Base-by-base conservation (phyloP, 1,284 basidiomycete species). In the Melanopsichium pennsylvanicum region DNA sequence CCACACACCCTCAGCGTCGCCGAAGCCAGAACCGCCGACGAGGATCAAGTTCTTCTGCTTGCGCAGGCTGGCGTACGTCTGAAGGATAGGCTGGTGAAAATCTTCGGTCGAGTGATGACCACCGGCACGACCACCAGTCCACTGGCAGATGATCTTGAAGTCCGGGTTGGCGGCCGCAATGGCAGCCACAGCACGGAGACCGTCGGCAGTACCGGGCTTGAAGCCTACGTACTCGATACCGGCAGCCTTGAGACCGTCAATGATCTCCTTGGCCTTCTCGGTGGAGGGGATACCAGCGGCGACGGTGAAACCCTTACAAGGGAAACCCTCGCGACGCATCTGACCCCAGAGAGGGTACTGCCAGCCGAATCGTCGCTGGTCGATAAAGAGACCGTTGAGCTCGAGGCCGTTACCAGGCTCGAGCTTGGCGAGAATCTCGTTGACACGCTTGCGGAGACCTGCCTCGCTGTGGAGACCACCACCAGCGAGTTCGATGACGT, bases 71-170 rank as follows among this genome's bases (percentile, higher is more conserved):
- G 88, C 86, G 83, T 98, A 98, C 0, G 94, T 97, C 39, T 88
- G 84, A 37, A 98, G 85, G 74, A 98, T 88, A 0, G 96, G 95
- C 82, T 96, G 92, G 81, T 97, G 94, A 87, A 97, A 94, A 83
- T 98, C 96, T 83, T 98, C 96, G 82, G 89, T 97, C 11, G 92
- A 94, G 84, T 97, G 95, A 78, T 98, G 95, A 60, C 95, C 95
- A 74, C 95, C 95, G n/a, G 95, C 96, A 75, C 95, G 92, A 46
- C 95, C 95, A 80, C 95, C 96, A 42, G 95, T 98, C 95, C 95
- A 97, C 81, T 97, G 95, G 69, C 97, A 85, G 82, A 98, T 93
- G 83, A 98, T 89, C n/a, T 95, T 93, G 86, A 92, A 98, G 83
- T 93, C 89, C 36, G 94, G 92, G 83, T 97, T 94, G 63, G 92